phyloP scores from a whole-genome alignment of 768 basidiomycete species.

The Hypsizygus marmoreus region DNA sequence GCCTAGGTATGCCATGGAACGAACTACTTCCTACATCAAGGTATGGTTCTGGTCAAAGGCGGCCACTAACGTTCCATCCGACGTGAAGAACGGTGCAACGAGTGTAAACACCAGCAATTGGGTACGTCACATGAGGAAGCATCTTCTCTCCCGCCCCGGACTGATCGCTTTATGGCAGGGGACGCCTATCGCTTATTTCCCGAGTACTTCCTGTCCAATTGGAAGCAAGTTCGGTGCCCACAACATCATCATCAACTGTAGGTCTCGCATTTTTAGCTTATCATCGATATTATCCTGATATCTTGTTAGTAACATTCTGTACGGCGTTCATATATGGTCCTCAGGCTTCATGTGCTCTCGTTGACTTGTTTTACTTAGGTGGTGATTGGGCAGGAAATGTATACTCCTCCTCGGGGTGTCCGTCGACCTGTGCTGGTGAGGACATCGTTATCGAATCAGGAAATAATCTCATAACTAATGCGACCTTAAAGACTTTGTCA shows the following conservation, averaged over 20 bases:
- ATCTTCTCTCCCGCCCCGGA: not conserved
- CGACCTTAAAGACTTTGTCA: slow-evolving; percentile 52
- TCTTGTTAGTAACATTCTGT: slow-evolving; percentile 59
- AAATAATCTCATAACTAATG: not conserved
- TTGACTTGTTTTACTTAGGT: slow-evolving; percentile 31
- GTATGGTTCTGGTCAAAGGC: slow-evolving; percentile 73
- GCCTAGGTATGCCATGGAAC: slow-evolving; percentile 62
- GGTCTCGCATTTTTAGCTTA: slow-evolving; percentile 18
- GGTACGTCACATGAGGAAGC: slow-evolving; percentile 33
- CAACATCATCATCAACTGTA: slow-evolving; percentile 66
- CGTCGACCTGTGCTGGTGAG: slow-evolving; percentile 54
- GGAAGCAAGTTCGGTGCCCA: slow-evolving; percentile 52
- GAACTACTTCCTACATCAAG: slow-evolving; percentile 57
- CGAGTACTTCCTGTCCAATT: slow-evolving; percentile 59
- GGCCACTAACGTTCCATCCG: slow-evolving; percentile 42
- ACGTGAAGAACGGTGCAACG: slow-evolving; percentile 42
- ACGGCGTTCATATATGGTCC: slow-evolving; percentile 17
- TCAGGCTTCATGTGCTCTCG: not conserved
- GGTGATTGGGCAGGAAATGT: slow-evolving; percentile 59
- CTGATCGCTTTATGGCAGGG: slow-evolving; percentile 38
- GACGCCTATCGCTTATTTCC: slow-evolving; percentile 62
- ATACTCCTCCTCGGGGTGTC: slow-evolving; percentile 52
- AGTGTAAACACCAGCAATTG: slow-evolving; percentile 52
- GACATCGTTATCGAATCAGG: slow-evolving; percentile 6
- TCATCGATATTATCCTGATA: not conserved